Conservation (phyloP, 805 yeast species). For the Metschnikowia santaceciliae region DNA sequence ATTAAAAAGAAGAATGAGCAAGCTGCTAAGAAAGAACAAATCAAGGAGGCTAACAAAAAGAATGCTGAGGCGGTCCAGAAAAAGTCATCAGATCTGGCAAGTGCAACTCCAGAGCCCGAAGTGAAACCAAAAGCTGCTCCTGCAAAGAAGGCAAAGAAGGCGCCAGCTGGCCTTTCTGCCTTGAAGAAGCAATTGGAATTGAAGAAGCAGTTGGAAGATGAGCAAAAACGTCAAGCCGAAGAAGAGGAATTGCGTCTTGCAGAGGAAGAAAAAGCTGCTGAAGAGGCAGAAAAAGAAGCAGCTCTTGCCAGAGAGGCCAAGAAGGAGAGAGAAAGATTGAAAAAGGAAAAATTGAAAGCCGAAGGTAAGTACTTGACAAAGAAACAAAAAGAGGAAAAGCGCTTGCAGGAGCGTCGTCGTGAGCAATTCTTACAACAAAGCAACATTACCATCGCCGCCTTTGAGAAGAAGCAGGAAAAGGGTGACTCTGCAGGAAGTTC, state of each 20-base stretch:
- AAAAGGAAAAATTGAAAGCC: constrained; percentile 88
- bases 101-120: constrained; percentile 32
- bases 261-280: constrained; percentile 48
- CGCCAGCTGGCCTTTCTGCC: constrained; percentile 89
- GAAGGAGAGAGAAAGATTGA: constrained; percentile 83
- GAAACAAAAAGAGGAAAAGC: constrained; percentile 93
- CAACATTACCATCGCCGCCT: constrained; percentile 70
- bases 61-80: constrained; percentile 37
- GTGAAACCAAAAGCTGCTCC: constrained; percentile 30
- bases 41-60: constrained; percentile 45
- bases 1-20: constrained; percentile 76
- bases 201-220: constrained; percentile 84
- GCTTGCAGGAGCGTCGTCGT: constrained; percentile 81
- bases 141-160: constrained; percentile 63
- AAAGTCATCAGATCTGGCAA: constrained; percentile 20
- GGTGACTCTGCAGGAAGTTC: constrained; percentile 18
- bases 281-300: constrained; percentile 61
- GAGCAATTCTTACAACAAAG: constrained; percentile 75
- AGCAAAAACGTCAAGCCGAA: constrained; percentile 66
- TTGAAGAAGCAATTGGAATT: constrained; percentile 85
- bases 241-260: constrained; percentile 51
- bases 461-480: constrained; percentile 31
- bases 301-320: constrained; percentile 60
- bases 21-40: constrained; percentile 55
- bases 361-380: constrained; percentile 93